Base-by-base conservation (phyloP, 345 rosid genomes). In the Eucalyptus polybractea region DNA sequence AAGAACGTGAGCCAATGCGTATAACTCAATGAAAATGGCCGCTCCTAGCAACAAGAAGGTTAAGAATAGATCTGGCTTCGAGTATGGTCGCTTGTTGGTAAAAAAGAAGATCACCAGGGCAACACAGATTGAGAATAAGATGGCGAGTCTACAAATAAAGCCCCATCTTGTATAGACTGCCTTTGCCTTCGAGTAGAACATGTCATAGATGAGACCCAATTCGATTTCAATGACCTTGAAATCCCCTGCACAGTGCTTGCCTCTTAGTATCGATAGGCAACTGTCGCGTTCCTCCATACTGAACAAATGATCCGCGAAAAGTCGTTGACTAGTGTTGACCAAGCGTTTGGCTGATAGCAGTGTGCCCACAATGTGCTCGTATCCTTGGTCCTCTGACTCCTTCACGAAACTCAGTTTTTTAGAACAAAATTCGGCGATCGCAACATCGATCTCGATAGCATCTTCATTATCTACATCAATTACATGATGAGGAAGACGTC, bases 21-120 rank as follows among this genome's bases (percentile, higher is more conserved):
- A 54, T 2, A 89, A 19, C 42, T 93, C 93, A 6, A 91, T 76
- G 27, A 80, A 16, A 80, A 89, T 13, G 12, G 92, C 92, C 7
- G 81, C 90, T 3, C 15, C 62, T n/a, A 92, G 90, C 60, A 92
- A 45, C 13, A 81, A 81, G 2, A 62, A 88, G 37, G 92, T 90
- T 12, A 92, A 50, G 51, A 50, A 50, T 13, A 50, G 51, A 50
- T 50, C 16, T 0, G 51, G 51, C 51, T 13, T 50, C 2, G 2
- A 50, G 51, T 50, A 50, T 50, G 51, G 6, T 50, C 1, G 51
- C 51, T 13, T 50, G 4, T 50, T 6, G 0, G 2, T 50, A 50
- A 50, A 50, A 1, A 6, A 50, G 16, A 50, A 50, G 16, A 50
- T 16, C 51, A 50, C 51, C 16, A 13, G 2, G 2, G 16, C 51